Percentiles rank a stretch among this genome's conserved stretches.
Conservation (phyloP, 1,139 yeast genomes). For the Suhomyces kunorum region DNA sequence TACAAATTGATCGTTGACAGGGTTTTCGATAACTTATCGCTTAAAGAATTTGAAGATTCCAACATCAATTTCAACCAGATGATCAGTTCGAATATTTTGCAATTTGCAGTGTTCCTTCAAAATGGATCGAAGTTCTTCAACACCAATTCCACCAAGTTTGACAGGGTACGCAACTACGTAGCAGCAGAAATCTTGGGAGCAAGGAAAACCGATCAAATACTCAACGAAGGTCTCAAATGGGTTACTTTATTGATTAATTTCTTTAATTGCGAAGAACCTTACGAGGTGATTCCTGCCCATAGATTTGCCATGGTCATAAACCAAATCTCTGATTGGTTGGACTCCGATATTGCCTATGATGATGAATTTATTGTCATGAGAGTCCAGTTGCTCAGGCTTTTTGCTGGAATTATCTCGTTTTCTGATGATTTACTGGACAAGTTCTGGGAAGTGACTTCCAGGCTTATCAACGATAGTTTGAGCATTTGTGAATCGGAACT, state of each 20-base stretch:
- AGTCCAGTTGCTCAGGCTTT: conserved; percentile 52
- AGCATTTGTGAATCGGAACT: conserved; percentile 45
- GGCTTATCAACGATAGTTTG: conserved; percentile 53
- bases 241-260: conserved; percentile 54
- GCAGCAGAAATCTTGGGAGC: conserved; percentile 67
- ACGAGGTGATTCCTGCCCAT: conserved; percentile 54
- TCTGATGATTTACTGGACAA: conserved; percentile 29
- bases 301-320: conserved; percentile 61
- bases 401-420: conserved; percentile 30
- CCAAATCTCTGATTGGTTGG: conserved; percentile 57
- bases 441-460: conserved; percentile 36
- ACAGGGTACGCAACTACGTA: conserved; percentile 58
- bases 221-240: conserved; percentile 45
- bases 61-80: conserved; percentile 34
- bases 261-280: conserved; percentile 35
- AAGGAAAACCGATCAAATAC: conserved; percentile 38
- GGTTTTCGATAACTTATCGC: conserved; percentile 32
- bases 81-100: conserved; percentile 32
- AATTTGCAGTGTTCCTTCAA: conserved; percentile 39
- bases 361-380: conserved; percentile 52
- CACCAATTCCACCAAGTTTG: conserved; percentile 35
- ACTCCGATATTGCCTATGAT: conserved; percentile 63
- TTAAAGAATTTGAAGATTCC: conserved; percentile 26
- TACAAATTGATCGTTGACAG: conserved; percentile 24
- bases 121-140: conserved; percentile 37